Base-by-base conservation (phyloP, 2,329 filamentous ascomycete genomes). In the Neurospora sp. region DNA sequence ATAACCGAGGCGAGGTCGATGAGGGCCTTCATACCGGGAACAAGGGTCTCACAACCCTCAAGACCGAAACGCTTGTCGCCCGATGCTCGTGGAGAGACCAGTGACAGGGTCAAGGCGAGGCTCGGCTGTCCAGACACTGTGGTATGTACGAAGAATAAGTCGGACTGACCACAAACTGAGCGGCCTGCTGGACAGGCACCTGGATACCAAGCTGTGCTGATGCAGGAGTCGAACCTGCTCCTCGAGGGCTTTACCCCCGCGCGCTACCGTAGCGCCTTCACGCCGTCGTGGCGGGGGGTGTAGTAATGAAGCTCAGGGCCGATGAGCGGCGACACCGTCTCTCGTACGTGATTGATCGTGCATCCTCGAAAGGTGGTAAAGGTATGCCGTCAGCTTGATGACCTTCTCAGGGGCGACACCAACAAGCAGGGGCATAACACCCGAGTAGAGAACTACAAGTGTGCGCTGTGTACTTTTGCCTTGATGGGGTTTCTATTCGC, bases 1-100 rank as follows among this genome's bases (percentile, higher is more conserved):
- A 43, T n/a, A 43, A 43, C 17, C 8, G 17, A 43, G 3, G 41
- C 17, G 41, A 43, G 92, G 82, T 99, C 96, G 74, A 99, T 99
- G 73, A 99, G 85, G 69, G 96, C 96, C 86, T 99, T 99, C 96
- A 99, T 99, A 81, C 96, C 96, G 37, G 96, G 96, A 71, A 99
- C 96, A 74, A 99, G 87, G 70, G 93, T 95, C 82, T 99, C 96
- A 78, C 94, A 97, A 79, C 96, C 96, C 84, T 99, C 96, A 37
- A 99, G 88, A 83, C 96, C 96, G 82, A 99, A 99, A 78, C 96
- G 92, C 88, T 99, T 99, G 84, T 99, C 96, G 82, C 17, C 8
- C 40, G 3, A 15, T 17, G 12, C 15, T 33, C 46, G 68, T 33
- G 57, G 28, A 33, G 28, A 33, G 28, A 33, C 28, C 28, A 33